A percentile compares a stretch with the other conserved stretches of the same genome.
phyloP scores from a whole-genome alignment of 768 basidiomycete genomes.

The Pulveroboletus sp. region DNA sequence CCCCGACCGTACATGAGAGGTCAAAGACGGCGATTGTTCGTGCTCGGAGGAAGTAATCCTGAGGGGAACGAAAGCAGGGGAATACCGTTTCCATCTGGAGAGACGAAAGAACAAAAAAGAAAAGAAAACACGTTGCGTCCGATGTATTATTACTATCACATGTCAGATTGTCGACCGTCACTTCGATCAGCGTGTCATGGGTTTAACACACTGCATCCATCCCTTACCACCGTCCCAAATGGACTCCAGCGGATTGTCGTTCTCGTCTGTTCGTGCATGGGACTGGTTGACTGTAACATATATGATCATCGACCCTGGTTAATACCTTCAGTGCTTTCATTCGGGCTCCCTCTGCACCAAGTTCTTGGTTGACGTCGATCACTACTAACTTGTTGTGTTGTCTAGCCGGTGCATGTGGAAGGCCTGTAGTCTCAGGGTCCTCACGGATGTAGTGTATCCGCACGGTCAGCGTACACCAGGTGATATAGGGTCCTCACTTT shows the following conservation, averaged over 20 bases:
- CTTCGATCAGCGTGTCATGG: constrained; percentile 9
- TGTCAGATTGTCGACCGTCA: constrained; percentile 17
- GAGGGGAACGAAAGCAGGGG: neutral
- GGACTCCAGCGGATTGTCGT: neutral
- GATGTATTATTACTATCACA: constrained; percentile 12
- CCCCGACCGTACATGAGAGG: neutral
- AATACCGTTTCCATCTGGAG: neutral
- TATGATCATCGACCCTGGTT: constrained; percentile 10
- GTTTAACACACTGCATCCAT: constrained; percentile 4
- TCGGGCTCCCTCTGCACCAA: neutral
- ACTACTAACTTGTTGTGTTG: neutral
- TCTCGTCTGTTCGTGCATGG: neutral
- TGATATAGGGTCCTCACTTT: constrained; percentile 17
- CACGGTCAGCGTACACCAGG: constrained; percentile 22
- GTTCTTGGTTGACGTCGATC: neutral
- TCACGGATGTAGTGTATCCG: constrained; percentile 18
- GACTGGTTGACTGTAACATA: neutral
- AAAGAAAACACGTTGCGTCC: constrained; percentile 13
- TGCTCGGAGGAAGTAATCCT: constrained; percentile 11
- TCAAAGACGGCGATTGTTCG: constrained; percentile 11
- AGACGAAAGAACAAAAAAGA: neutral
- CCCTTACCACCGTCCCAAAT: constrained; percentile 1
- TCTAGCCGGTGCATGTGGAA: constrained; percentile 9
- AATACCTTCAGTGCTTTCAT: neutral
- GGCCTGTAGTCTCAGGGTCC: constrained; percentile 20